Evolutionary conservation across 2,329 filamentous ascomycete species (phyloP), one percentile per base, ranked within the genome.

Genomic region (Diaporthe caulivora): DNA sequence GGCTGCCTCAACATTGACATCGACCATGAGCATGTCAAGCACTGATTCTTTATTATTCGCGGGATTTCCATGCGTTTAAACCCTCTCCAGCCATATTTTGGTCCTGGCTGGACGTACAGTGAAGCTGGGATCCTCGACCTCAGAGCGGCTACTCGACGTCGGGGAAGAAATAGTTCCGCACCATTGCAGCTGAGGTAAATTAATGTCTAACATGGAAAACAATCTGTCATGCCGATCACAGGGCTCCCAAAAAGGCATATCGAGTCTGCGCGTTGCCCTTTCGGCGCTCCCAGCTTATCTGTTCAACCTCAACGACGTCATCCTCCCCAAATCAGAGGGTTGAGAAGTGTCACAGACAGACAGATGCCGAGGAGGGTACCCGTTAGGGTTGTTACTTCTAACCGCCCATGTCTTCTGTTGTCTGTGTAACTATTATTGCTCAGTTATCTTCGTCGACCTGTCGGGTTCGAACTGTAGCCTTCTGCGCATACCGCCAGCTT

Each of bases 161-260:
- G 44, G 80, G 75, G 31, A 84, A 78, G 21, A 72, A 72, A 73
- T 83, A 85, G 26, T 76, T 77, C 3, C 75, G 74, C 34, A 84
- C 73, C 58, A 84, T 71, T 72, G 81, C 80, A 4, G 80, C 74
- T 15, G 85, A 47, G 8, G 83, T 77, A 5, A 78, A 77, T 85
- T 85, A 76, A 84, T 80, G 76, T 84, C 83, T 67, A 84, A 72
- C 62, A 82, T 72, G 1, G 83, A 78, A 37, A 82, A 81, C 13
- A 77, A 78, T 71, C 80, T 80, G 18, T 84, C 83, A 84, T 84
- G 76, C 83, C 85, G 55, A 80, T 79, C 18, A 83, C 77, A 11
- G 82, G 81, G 5, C 83, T 0, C 81, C 79, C 53, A 80, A 78
- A 49, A 83, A 83, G 0, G 83, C 80, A 54, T 81, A 81, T 0